These are phyloP conservation scores for Stylosanthes scabra DNA, from an alignment of 331 rosid species.

Conservation along the genomic window DNA sequence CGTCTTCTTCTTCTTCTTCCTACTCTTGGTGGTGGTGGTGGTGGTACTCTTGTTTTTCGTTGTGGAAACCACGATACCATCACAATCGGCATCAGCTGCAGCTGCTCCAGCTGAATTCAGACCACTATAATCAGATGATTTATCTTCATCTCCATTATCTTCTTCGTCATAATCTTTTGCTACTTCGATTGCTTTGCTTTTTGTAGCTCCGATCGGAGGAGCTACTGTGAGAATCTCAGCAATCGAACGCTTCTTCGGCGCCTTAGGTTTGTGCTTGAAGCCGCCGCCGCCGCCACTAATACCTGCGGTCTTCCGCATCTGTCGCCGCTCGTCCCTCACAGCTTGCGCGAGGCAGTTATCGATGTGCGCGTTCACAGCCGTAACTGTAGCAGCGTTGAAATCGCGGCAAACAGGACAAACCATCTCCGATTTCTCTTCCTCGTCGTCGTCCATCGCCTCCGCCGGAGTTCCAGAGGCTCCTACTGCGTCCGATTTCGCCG, in stretches of 20 bases:
- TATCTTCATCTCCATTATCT: not conserved
- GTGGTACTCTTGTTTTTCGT: slow-evolving; percentile 37
- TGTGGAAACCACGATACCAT: slow-evolving; percentile 13
- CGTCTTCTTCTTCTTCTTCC: slow-evolving; percentile 40
- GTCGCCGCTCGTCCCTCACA: slow-evolving; percentile 49
- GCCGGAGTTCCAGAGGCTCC: not conserved
- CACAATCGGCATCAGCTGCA: slow-evolving; percentile 5
- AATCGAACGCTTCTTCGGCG: slow-evolving; percentile 86
- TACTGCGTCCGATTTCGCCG: slow-evolving; percentile 30
- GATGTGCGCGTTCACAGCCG: slow-evolving; percentile 75
- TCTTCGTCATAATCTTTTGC: slow-evolving; percentile 36
- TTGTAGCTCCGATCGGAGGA: slow-evolving; percentile 62
- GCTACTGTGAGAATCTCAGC: slow-evolving; percentile 88
- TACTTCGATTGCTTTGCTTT: slow-evolving; percentile 20
- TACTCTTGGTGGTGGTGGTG: slow-evolving; percentile 34
- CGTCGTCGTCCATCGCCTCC: slow-evolving; percentile 5
- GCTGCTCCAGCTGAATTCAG: slow-evolving; percentile 26
- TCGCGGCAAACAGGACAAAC: slow-evolving; percentile 78
- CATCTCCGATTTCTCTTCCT: slow-evolving; percentile 59
- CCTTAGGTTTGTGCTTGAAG: slow-evolving; percentile 58
- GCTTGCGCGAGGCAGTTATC: slow-evolving; percentile 66
- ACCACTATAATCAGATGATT: slow-evolving; percentile 34
- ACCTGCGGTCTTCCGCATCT: slow-evolving; percentile 31
- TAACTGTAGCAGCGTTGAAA: slow-evolving; percentile 67
- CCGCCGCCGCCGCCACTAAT: not conserved